Evolutionary conservation across 768 basidiomycete species (phyloP), one percentile per base, ranked within the genome.

Genomic region (Leucosporidium scottii): DNA sequence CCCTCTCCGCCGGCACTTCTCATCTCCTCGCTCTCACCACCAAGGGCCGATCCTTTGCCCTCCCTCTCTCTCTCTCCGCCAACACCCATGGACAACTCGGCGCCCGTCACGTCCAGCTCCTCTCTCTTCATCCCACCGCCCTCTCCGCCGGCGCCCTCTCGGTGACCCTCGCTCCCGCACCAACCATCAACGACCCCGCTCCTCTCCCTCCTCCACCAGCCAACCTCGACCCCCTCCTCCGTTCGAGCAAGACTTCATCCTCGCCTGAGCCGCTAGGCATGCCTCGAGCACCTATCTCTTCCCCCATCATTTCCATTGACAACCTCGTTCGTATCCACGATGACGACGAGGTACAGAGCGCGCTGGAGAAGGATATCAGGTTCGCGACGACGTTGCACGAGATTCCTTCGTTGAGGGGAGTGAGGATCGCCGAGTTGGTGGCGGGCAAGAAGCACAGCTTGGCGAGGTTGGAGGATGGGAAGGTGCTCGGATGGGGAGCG

Each of bases 81-180:
- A 97, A 97, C 78, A 79, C 83, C 1, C 84, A 86, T 75, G 89
- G 90, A 1, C 93, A 96, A 76, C 85, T 97, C 12, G 93, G 92
- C 10, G 82, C 89, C 72, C 84, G 86, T 34, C 84, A 84, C 68
- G 82, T 87, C 59, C 79, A 84, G 59, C 81, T 88, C 3, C 55
- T 66, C 30, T 53, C 66, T 0, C 64, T 47, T 0, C 70, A 71
- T 30, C 61, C 64, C 15, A 44, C 61, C 27, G 56, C 64, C 51
- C 28, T 66, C 61, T 18, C 56, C 60, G 7, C 34, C 59, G 47
- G 61, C 77, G 78, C 44, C 73, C 79, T 28, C 20, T 47, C 54
- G 2, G 67, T 60, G 51, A 58, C 28, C 62, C 70, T 67, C 72
- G 71, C 31, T n/a, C 74, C 56, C 9, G 69, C 61, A 53, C 58